These are phyloP conservation scores for Solanum neorickii DNA, from an alignment of 257 asterid species.

Conservation along the genomic window DNA sequence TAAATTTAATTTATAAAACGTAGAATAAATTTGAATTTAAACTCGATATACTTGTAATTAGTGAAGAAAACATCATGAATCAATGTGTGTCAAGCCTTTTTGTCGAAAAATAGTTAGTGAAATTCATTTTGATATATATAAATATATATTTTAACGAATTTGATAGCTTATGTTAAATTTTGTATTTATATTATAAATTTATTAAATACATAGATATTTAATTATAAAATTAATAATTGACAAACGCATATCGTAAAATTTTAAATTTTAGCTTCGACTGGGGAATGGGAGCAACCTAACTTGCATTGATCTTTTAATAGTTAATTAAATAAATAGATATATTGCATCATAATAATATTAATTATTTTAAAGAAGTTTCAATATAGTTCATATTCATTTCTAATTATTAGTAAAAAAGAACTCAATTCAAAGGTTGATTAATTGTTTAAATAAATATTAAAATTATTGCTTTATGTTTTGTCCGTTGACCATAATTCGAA, in stretches of 20 bases:
- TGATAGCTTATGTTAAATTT: neutral
- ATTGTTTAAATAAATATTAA: neutral
- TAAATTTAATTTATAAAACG: neutral
- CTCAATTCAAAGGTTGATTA: neutral
- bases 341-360: neutral
- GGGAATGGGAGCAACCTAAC: neutral
- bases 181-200: neutral
- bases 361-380: neutral
- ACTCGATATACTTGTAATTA: neutral
- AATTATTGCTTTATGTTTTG: neutral
- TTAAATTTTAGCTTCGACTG: neutral
- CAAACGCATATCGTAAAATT: rapidly evolving
- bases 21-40: neutral
- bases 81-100: neutral
- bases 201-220: neutral
- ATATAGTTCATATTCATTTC: neutral
- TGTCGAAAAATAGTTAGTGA: neutral
- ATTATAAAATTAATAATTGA: neutral
- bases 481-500: neutral
- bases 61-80: too few relatives aligned
- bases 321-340: neutral
- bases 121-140: neutral
- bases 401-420: neutral
- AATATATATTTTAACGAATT: too few relatives aligned
- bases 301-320: neutral